phyloP scores from a whole-genome alignment of 129 eudicot species.

The Daucus carota region DH1_v3.0 NC_030381.2:24767501-24768000 shows the following conservation, averaged over 20 bases:
- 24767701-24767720: slow-evolving; percentile 66
- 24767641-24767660: slow-evolving; percentile 75
- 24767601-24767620: slow-evolving; percentile 31
- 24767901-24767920: background rate
- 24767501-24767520: background rate
- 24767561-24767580: slow-evolving; percentile 66
- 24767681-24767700: slow-evolving; percentile 57
- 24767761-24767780: slow-evolving; percentile 17
- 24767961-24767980: background rate
- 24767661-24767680: slow-evolving; percentile 88
- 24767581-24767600: slow-evolving; percentile 40
- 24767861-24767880: slow-evolving; percentile 80
- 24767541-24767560: slow-evolving; percentile 88
- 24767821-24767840: slow-evolving; percentile 98
- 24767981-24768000: slow-evolving; percentile 92
- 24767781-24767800: slow-evolving; percentile 29
- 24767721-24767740: slow-evolving; percentile 33
- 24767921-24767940: background rate
- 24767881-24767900: background rate
- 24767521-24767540: slow-evolving; percentile 66
- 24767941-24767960: background rate
- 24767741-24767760: slow-evolving; percentile 18
- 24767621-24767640: slow-evolving; percentile 38
- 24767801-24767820: slow-evolving; percentile 98
- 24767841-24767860: slow-evolving; percentile 96